Evolutionary conservation across 331 rosid species (phyloP).

Genomic region (Stylosanthes scabra): DNA sequence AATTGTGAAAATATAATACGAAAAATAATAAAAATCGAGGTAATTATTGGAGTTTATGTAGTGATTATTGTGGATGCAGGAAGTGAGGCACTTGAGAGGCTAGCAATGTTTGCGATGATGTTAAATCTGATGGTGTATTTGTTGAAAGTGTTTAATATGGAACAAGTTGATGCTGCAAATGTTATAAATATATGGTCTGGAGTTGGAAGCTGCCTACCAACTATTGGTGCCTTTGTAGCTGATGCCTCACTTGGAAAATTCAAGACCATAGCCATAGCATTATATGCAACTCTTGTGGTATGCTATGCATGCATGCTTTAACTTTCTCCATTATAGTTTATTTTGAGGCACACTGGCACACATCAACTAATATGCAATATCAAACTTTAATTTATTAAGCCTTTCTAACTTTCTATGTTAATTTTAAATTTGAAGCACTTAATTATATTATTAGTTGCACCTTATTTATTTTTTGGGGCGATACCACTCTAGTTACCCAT

Average conservation of each 20-base stretch:
- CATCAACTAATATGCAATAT: background rate
- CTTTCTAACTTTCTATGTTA: background rate
- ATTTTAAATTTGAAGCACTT: slow-evolving; percentile 3
- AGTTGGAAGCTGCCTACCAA: slow-evolving; percentile 26
- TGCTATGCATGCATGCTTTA: too few species aligned
- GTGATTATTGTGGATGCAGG: slow-evolving; percentile 33
- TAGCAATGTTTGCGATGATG: slow-evolving; percentile 37
- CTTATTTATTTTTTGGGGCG: background rate
- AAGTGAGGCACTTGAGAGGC: slow-evolving; percentile 43
- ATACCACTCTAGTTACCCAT: background rate
- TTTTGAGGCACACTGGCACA: background rate
- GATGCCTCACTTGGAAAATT: too few species aligned
- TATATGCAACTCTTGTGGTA: too few species aligned
- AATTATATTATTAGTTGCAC: background rate
- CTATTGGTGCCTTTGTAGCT: too few species aligned
- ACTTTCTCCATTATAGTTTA: too few species aligned
- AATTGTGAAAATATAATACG: too few species aligned
- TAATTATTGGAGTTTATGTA: background rate
- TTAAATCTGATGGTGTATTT: slow-evolving; percentile 51
- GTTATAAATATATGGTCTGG: slow-evolving; percentile 35
- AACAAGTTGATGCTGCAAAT: slow-evolving; percentile 48
- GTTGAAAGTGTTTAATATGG: slow-evolving; percentile 38
- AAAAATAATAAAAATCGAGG: background rate
- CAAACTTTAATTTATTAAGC: background rate
- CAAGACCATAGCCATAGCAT: too few species aligned